Evolutionary conservation across 495 filamentous ascomycete species (phyloP), one percentile per base, ranked within the genome.

Genomic region (Lophiostoma macrostomum): DNA sequence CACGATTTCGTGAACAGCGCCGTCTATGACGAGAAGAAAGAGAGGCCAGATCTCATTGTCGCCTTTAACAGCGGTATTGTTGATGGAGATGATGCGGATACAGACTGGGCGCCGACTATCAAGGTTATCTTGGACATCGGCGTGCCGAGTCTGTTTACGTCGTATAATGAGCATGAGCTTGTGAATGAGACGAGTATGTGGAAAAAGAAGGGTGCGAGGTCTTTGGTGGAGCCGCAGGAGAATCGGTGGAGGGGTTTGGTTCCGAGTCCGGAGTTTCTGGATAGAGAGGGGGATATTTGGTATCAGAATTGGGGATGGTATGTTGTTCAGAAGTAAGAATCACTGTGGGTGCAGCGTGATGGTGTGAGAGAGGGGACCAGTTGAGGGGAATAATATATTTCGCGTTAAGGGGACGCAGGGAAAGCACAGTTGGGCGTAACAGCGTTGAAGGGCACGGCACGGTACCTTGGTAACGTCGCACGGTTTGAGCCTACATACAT

Each of bases 221-320:
- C 49, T 24, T n/a, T 56, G 14, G 42, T 49, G 1, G 27, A 42
- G 19, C 23, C 25, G 7, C 43, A 27, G 23, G 35, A 31, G 35
- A 56, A 56, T 34, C 40, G 29, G 44, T 56, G 52, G 52, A 56
- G 44, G 13, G 52, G 52, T 13, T 35, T 56, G 34, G 37, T 56
- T 7, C 52, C 52, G 18, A 41, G 25, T 0, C 52, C 52, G 10
- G 52, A 56, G 23, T 56, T 56, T 20, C 14, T 56, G 22, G 52
- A 56, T 25, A 44, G 42, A 19, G 52, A 56, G 30, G 41, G 34
- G 24, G 42, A 35, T 4, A 41, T 56, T 16, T 56, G 42, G 42
- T 48, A 41, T 28, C 34, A 48, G 30, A 56, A 56, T 27, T 11
- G 16, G 14, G 48, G 42, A 16, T 30, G 52, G 22, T 56, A 56